phyloP scores from a whole-genome alignment of 2,329 filamentous ascomycete species.

The Samsoniella hepiali region DNA sequence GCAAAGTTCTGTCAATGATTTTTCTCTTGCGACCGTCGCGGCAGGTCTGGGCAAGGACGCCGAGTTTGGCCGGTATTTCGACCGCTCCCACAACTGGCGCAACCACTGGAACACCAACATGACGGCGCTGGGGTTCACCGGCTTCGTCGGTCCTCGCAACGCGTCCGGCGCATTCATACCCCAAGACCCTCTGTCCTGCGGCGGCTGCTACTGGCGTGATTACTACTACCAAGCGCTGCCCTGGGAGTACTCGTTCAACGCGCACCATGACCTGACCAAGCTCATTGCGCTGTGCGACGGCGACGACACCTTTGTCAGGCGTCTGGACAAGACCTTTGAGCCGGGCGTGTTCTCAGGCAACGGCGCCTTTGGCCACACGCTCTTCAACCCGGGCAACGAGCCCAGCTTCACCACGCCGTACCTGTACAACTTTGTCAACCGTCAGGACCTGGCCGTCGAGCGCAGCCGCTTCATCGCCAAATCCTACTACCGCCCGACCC shows the following conservation, averaged over 20 bases:
- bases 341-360: conserved; percentile 42
- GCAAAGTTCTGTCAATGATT: conserved; percentile 59
- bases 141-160: conserved; percentile 63
- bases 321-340: conserved; percentile 60
- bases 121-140: conserved; percentile 56
- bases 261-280: conserved; percentile 61
- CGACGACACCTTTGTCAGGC: conserved; percentile 48
- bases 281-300: conserved; percentile 57
- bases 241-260: conserved; percentile 66
- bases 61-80: conserved; percentile 57
- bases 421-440: conserved; percentile 64
- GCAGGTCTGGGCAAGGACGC: conserved; percentile 48
- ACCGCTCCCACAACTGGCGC: conserved; percentile 64
- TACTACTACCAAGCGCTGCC: conserved; percentile 57
- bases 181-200: conserved; percentile 57
- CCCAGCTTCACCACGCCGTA: conserved; percentile 66
- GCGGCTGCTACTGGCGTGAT: conserved; percentile 65
- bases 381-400: conserved; percentile 68
- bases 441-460: conserved; percentile 59
- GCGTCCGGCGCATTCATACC: conserved; percentile 45
- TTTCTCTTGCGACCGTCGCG: conserved; percentile 63
- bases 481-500: conserved; percentile 54
- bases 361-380: conserved; percentile 47
- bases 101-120: conserved; percentile 66
- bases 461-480: conserved; percentile 58